A percentile compares a stretch with the other conserved stretches of the same genome.
Conservation (phyloP, 202 grass and related monocot species). For the Alloteropsis angusta region DNA sequence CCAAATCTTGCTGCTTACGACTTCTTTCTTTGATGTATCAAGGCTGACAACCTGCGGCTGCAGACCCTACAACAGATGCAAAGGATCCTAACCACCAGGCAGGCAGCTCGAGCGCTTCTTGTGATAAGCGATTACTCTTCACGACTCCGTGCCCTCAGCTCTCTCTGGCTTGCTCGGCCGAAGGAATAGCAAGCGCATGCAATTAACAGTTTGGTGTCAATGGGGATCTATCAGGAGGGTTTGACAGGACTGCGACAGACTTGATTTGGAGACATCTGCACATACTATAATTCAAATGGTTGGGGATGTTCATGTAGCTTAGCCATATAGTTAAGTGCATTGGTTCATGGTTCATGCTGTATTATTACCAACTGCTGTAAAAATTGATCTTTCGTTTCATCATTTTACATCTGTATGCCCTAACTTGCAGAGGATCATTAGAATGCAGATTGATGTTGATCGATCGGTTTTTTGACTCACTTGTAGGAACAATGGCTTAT, state of each 20-base stretch:
- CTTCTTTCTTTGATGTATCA: no score
- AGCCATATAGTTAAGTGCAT: slow-evolving; percentile 34
- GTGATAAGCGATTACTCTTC: slow-evolving; percentile 98
- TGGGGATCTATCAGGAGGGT: slow-evolving; percentile 22
- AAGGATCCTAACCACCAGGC: no score
- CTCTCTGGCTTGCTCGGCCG: slow-evolving; percentile 93
- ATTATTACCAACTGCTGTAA: slow-evolving; percentile 28
- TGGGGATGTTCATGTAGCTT: slow-evolving; percentile 35
- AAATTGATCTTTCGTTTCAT: not conserved
- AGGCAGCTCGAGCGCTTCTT: no score
- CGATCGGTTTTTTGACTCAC: not conserved
- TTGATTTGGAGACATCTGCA: slow-evolving; percentile 40
- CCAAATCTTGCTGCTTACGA: no score
- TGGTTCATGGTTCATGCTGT: slow-evolving; percentile 17
- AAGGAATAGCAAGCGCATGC: slow-evolving; percentile 45
- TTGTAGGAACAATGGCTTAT: not conserved
- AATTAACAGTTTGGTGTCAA: not conserved
- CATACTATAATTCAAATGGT: slow-evolving; percentile 45
- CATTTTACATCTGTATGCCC: slow-evolving; percentile 9
- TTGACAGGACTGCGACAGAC: slow-evolving; percentile 26
- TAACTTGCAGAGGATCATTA: slow-evolving; percentile 20
- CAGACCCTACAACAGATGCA: no score
- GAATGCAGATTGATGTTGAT: slow-evolving; percentile 15
- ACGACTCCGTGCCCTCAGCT: slow-evolving; percentile 84
- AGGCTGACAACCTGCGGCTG: no score